Conservation (phyloP, 2,329 filamentous ascomycete species). For the Rutstroemia sydowiana region DNA sequence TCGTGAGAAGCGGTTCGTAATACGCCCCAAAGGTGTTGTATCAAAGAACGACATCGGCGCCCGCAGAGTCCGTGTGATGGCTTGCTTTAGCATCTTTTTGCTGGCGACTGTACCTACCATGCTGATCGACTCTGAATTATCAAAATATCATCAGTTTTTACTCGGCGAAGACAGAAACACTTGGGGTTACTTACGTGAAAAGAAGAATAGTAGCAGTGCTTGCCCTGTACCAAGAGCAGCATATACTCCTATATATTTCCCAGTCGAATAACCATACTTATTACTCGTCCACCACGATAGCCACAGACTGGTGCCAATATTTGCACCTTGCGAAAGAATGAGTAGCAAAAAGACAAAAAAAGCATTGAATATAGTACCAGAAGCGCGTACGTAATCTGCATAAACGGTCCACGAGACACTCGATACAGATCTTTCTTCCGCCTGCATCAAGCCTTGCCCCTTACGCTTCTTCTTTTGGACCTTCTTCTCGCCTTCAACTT, state of each 20-base stretch:
- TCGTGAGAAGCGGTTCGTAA: conserved; percentile 92
- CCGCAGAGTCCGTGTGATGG: conserved; percentile 68
- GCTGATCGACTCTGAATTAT: conserved; percentile 46
- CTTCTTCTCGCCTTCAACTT: conserved; percentile 41
- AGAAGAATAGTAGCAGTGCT: conserved; percentile 69
- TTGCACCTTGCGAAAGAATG: conserved; percentile 63
- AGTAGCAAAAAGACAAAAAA: conserved; percentile 49
- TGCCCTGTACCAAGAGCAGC: conserved; percentile 66
- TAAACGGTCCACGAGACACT: conserved; percentile 59
- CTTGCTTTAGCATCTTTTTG: conserved; percentile 71
- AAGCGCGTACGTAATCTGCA: conserved; percentile 55
- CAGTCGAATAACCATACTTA: conserved; percentile 57
- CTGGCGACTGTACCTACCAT: conserved; percentile 75
- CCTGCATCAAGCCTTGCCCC: conserved; percentile 62
- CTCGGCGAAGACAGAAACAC: not conserved
- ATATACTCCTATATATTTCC: conserved; percentile 65
- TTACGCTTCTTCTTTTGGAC: conserved; percentile 42
- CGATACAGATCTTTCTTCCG: conserved; percentile 54
- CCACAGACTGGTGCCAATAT: conserved; percentile 86
- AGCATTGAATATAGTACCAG: conserved; percentile 50
- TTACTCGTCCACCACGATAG: conserved; percentile 26
- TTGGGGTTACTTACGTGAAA: conserved; percentile 46
- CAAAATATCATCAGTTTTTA: not conserved
- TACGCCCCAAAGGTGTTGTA: conserved; percentile 87
- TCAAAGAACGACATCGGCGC: conserved; percentile 91